Base-by-base conservation (phyloP, 768 basidiomycete genomes). In the Lactarius trivialis region DNA sequence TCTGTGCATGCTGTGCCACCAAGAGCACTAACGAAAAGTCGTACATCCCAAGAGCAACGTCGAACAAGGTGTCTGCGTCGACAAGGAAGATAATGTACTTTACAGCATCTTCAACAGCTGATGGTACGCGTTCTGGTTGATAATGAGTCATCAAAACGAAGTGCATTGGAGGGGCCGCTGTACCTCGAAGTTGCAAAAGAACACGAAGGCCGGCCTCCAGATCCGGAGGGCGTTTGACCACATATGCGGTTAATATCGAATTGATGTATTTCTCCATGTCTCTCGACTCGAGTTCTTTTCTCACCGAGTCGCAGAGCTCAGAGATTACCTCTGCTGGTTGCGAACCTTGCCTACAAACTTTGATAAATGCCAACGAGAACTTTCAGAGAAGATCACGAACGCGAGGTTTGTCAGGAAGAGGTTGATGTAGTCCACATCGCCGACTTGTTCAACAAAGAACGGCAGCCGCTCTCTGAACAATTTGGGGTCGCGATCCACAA, bases 61-160 rank as follows among this genome's bases (percentile, higher is more conserved):
- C 86, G 75, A 96, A 98, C 4, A 99, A 80, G 50, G 80, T 79
- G 68, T 98, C 85, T 0, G 93, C 93, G 67, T 98, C 93, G 21
- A 93, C 92, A 34, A 99, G 82, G 80, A 98, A 99, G 72, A 98
- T 98, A 72, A 98, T 88, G 70, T 98, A 99, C 71, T 95, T 98
- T 69, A 98, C 90, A 7, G 97, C 97, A 61, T 98, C 95, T 70
- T 99, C 95, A 15, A 97, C 91, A 2, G 93, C 73, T 30, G 84
- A 79, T 0, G 89, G 84, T 65, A 91, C 81, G 9, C 78, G 81
- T 71, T 87, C 77, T 78, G 43, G 59, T 60, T 28, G 28, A 33
- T 24, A 32, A 56, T 56, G 36, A 24, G 32, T 48, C 33, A 48
- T 58, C 56, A 48, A 28, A 33, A 17, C 19, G 19, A 28, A 17